A percentile compares a stretch with the other conserved stretches of the same genome.
Conservation (phyloP, 225 moss, liverwort and hornwort species). For the Lunularia cruciata region DNA sequence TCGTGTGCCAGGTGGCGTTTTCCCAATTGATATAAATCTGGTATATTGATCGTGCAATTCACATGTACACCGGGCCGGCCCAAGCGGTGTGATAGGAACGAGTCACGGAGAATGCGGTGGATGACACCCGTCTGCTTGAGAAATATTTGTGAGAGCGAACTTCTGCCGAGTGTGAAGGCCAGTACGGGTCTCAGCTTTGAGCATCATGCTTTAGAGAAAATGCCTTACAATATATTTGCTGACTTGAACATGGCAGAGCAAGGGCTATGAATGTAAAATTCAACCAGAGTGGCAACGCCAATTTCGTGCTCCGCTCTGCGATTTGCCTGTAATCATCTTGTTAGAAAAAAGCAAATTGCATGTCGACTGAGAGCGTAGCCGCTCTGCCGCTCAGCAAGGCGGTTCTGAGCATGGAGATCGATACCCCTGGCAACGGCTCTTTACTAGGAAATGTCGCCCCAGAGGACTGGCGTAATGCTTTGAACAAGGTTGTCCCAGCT, state of each 20-base stretch:
- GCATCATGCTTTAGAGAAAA: background rate
- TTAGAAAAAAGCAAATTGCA: background rate
- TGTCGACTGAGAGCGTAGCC: constrained; percentile 25
- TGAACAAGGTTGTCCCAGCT: constrained; percentile 73
- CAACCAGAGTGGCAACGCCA: background rate
- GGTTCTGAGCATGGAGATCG: constrained; percentile 69
- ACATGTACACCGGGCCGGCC: constrained; percentile 1
- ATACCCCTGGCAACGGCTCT: constrained; percentile 38
- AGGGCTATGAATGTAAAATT: constrained; percentile 5
- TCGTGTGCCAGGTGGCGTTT: background rate
- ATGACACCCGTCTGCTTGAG: constrained; percentile 33
- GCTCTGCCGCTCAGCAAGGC: constrained; percentile 40
- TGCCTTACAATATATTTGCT: background rate
- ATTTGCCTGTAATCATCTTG: background rate
- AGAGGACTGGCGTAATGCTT: constrained; percentile 82
- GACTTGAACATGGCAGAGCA: background rate
- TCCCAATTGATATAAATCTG: background rate
- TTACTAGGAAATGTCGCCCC: constrained; percentile 46
- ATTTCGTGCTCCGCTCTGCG: background rate
- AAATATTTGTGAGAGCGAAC: constrained; percentile 3
- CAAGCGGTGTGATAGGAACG: constrained; percentile 21
- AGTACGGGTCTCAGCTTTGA: background rate
- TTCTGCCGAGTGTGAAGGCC: background rate
- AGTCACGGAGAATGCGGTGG: constrained; percentile 39
- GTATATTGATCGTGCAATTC: background rate